Base-by-base conservation (phyloP, 176 grass and related monocot species). In the Triticum aestivum region DNA sequence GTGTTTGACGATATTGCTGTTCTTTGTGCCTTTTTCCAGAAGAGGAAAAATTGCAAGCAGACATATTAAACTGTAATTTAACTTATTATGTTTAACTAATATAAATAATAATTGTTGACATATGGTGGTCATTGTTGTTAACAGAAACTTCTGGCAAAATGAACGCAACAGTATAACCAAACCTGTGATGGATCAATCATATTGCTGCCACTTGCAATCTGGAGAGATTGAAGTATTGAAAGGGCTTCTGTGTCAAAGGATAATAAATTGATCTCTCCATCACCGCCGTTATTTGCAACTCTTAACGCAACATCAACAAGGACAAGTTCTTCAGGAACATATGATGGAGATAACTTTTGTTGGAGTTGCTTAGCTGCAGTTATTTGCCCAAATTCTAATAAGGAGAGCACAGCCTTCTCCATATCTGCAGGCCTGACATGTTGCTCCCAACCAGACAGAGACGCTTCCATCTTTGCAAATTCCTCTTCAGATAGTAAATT, bases 321-420 rank as follows among this genome's bases (percentile, higher is more conserved):
- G 77, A 87, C 72, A 88, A 98, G 88, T 86, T 98, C 96, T 39
- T 92, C 83, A 49, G 93, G 96, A 47, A 96, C 87, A 89, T 94
- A 89, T 72, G 91, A 83, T 27, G 96, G 96, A 73, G 96, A 96
- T 65, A 98, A 66, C 85, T 98, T 98, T 49, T 92, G 90, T 91
- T 98, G 96, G 49, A 98, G 96, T 83, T 98, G 91, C 75, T 92
- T 98, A 79, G 96, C 91, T 88, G 96, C 96, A 84, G 84, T 92
- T 88, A 98, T 96, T 76, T 98, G 93, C n/a, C 96, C 96, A 84
- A 98, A 98, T 88, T 98, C 96, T 82, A 98, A 78, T 61, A 98
- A 86, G 51, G 96, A 98, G 73, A 98, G 93, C 27, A 98, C 91
- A 76, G 96, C 96, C 65, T 86, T 98, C 83, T 98, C 96, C 91